A percentile compares a stretch with the other conserved stretches of the same genome.
phyloP scores from a whole-genome alignment of 495 filamentous ascomycete species.

The Acidiella bohemica region DNA sequence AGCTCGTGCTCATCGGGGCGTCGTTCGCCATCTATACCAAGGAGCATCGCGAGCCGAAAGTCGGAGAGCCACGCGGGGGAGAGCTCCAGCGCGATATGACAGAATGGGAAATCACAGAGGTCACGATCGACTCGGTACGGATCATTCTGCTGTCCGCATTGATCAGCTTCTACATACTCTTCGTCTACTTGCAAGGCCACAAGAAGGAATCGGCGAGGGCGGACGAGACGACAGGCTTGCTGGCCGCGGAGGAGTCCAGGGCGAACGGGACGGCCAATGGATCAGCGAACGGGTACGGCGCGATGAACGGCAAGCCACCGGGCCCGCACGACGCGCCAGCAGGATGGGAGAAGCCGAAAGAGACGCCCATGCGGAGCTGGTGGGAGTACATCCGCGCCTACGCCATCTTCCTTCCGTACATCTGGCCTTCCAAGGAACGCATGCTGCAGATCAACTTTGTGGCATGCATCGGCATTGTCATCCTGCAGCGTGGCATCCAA shows the following conservation, averaged over 20 bases:
- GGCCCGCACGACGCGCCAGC: constrained; percentile 30
- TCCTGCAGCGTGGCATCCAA: constrained; percentile 68
- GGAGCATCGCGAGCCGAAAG: constrained; percentile 43
- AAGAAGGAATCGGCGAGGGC: constrained; percentile 28
- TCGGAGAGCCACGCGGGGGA: constrained; percentile 36
- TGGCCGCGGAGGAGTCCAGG: constrained; percentile 31
- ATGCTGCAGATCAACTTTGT: constrained; percentile 63
- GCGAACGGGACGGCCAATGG: constrained; percentile 30
- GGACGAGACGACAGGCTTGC: constrained; percentile 40
- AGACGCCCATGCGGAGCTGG: constrained; percentile 56
- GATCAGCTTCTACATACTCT: constrained; percentile 44
- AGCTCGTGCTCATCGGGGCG: constrained; percentile 52
- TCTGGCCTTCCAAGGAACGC: constrained; percentile 72
- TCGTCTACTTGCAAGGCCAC: constrained; percentile 30
- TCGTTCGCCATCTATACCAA: constrained; percentile 49
- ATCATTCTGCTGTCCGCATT: constrained; percentile 45
- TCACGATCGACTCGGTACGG: constrained; percentile 46
- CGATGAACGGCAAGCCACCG: constrained; percentile 21
- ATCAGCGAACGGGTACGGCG: constrained; percentile 37
- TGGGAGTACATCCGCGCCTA: constrained; percentile 87
- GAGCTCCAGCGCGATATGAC: constrained; percentile 39
- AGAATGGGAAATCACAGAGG: constrained; percentile 51
- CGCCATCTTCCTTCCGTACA: constrained; percentile 79
- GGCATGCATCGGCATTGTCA: constrained; percentile 61
- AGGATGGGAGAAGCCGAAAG: constrained; percentile 55